Base-by-base conservation (phyloP, 176 grass and related monocot species). In the Ananas comosus region DNA sequence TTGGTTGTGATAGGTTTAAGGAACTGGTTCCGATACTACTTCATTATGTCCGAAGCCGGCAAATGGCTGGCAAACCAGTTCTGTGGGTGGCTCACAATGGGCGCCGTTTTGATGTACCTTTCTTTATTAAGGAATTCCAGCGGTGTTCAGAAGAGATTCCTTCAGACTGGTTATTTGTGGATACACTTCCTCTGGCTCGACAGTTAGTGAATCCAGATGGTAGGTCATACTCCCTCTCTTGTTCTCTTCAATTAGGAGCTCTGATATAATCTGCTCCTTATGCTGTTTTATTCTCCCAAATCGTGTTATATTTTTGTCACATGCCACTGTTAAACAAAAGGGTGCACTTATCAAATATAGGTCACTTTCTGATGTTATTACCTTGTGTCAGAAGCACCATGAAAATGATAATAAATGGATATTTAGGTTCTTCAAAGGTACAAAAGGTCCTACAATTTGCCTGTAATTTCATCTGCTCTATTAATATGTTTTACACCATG, bases 11-110 rank as follows among this genome's bases (percentile, higher is more conserved):
- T 71, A 96, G 92, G 85, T 87, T 89, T 71, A 71, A 75, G 64
- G 79, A 91, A 25, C 56, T 85, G 66, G 70, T 91, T 65, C 84
- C 81, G 23, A 69, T 80, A 53, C 74, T 97, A 72, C 49, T 90
- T 50, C 65, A 87, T 76, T 93, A 81, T 73, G 89, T 97, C 65
- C 61, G 49, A 48, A 97, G 86, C 71, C 89, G 89, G 68, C 86
- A 85, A 74, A 83, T 70, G 73, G 61, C 25, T 12, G 82, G 82
- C 53, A 93, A 85, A 80, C 94, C 84, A 51, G 75, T 97, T 73
- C 4, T 97, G 11, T 87, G 84, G 89, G 77, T 97, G 66, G 86
- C 86, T 66, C 94, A 97, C 65, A 90, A 92, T 64, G 89, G 80
- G 13, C 84, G 81, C 64, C 24, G 23, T 16, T 97, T 97, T 79